Percentiles rank a stretch among this genome's conserved stretches.
Conservation (phyloP, 306 rosid genomes). For the Pterocarpus macrocarpus region DNA sequence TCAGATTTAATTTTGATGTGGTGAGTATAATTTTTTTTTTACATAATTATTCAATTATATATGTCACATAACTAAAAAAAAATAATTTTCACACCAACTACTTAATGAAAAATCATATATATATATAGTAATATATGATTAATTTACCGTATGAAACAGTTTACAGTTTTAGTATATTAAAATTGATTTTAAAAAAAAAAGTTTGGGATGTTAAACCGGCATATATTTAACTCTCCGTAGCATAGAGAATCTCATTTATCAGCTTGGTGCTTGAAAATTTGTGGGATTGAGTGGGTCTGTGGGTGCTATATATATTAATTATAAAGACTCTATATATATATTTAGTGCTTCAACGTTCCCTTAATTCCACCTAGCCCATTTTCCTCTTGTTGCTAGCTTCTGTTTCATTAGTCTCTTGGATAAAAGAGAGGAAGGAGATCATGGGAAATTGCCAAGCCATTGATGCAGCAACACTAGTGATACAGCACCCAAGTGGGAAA, state of each 20-base stretch:
- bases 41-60: too few species aligned
- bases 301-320: neutral
- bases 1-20: too few species aligned
- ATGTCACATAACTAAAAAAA: too few species aligned
- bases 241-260: neutral
- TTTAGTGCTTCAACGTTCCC: constrained; percentile 25
- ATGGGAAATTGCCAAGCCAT: constrained; percentile 99
- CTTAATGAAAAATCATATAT: too few species aligned
- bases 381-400: neutral
- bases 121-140: too few species aligned
- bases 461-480: constrained; percentile 83
- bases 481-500: constrained; percentile 89
- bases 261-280: neutral
- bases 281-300: constrained; percentile 14
- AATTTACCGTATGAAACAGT: too few species aligned
- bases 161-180: too few species aligned
- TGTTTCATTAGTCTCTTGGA: neutral
- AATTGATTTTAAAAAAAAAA: too few species aligned
- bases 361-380: neutral
- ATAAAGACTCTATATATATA: neutral
- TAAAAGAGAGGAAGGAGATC: constrained; percentile 34
- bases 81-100: too few species aligned
- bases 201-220: neutral
- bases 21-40: too few species aligned
- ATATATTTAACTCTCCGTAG: neutral